These are phyloP conservation scores for Starmera caribaea DNA, from an alignment of 805 yeast genomes.

Conservation along the genomic window DNA sequence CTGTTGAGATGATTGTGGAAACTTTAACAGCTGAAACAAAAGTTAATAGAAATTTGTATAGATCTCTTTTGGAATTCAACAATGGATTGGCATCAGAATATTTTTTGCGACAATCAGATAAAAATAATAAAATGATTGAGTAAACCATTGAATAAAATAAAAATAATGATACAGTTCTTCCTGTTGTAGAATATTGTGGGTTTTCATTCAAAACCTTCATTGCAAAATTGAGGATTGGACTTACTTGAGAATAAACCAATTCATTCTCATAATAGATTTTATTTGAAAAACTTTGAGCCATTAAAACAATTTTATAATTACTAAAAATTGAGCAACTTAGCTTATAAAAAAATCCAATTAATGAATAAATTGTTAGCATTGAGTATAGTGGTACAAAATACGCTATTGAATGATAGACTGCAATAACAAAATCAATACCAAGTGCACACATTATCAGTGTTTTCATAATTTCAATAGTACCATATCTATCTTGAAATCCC, in stretches of 20 bases:
- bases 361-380: constrained; percentile 23
- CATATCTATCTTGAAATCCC: neutral
- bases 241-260: constrained; percentile 1
- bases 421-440: constrained; percentile 26
- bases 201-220: constrained; percentile 12
- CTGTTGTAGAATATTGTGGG: constrained; percentile 23
- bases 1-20: constrained; percentile 63
- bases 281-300: neutral
- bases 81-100: constrained; percentile 33
- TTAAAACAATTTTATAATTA: neutral
- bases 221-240: constrained; percentile 14
- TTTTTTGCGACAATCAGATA: constrained; percentile 19
- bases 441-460: constrained; percentile 2
- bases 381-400: constrained; percentile 39
- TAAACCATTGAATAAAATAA: constrained; percentile 26
- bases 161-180: constrained; percentile 27
- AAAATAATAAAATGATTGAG: constrained; percentile 17
- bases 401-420: constrained; percentile 8
- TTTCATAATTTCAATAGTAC: too few species aligned
- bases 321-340: constrained; percentile 1
- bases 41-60: constrained; percentile 45
- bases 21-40: constrained; percentile 62
- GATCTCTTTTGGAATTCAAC: constrained; percentile 37
- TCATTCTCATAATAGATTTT: too few species aligned
- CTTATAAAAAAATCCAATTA: constrained; percentile 8